Evolutionary conservation across 108 stramenopile species (phyloP), one percentile per base, ranked within the genome.

Genomic region (Nannochloropsis gaditana): DNA sequence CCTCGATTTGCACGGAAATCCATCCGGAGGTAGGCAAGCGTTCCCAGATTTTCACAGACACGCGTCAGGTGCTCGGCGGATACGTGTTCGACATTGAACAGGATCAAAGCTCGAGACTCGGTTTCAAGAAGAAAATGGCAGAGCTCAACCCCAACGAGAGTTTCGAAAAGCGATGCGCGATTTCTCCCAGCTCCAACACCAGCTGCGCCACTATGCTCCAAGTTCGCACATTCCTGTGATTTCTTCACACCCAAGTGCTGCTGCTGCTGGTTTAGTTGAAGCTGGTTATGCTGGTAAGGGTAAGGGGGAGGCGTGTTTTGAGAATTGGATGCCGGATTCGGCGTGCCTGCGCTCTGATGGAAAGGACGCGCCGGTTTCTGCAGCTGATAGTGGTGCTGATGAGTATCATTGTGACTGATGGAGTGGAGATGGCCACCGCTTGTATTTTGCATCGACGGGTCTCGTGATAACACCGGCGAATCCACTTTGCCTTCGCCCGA

Each of bases 21-120:
- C 45, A 47, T 80, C n/a, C 85, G 82, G 41, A 89, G 88, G 84
- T 89, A 89, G 88, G 85, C 85, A 43, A 89, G 83, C 31, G 88
- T 47, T 47, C 88, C 88, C 41, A 85, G 44, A 10, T 21, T 42
- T 83, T 89, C 88, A 43, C 88, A 89, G 11, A 44, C 85, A 1
- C 44, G 47, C 42, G 83, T 82, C n/a, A 89, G 85, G 43, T 86
- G 85, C 11, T 83, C 88, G 79, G 83, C 88, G 5, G 79, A 41
- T 43, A 89, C 79, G 8, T 45, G 43, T 85, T 85, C 88, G 17
- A 89, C 85, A 79, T 89, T 89, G 85, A 85, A 89, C 21, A 89
- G 85, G 31, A 86, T 82, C 43, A 89, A 43, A n/a, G 88, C 88
- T 31, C 85, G 82, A 19, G 84, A 85, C 44, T 87, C 85, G 31